Conservation (phyloP, 495 filamentous ascomycete species). For the Ramalina intermedia region DNA sequence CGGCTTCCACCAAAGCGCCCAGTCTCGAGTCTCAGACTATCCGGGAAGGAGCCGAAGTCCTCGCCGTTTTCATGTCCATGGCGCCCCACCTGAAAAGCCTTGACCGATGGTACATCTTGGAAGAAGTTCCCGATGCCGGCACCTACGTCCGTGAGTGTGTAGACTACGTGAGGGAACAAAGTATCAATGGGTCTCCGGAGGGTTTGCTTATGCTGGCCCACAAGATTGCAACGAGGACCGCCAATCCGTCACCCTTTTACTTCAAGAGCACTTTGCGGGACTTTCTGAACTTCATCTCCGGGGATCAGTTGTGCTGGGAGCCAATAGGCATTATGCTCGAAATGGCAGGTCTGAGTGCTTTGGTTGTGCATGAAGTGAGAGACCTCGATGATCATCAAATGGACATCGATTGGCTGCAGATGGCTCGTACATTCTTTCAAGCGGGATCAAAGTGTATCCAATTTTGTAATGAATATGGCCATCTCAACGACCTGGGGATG, state of each 20-base stretch:
- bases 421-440: constrained; percentile 16
- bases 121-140: no score
- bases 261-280: constrained; percentile 8
- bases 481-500: constrained; percentile 2
- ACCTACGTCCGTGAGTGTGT: background rate
- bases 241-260: background rate
- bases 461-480: background rate
- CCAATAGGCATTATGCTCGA: constrained; percentile 38
- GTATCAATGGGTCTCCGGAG: background rate
- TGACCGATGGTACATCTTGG: background rate
- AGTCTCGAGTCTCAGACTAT: background rate
- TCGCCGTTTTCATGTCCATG: background rate
- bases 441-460: constrained; percentile 11
- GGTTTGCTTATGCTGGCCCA: background rate
- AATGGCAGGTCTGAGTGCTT: constrained; percentile 26
- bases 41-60: background rate
- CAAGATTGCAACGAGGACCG: background rate
- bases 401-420: constrained; percentile 6
- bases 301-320: constrained; percentile 44
- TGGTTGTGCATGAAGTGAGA: constrained; percentile 23
- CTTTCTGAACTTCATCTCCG: constrained; percentile 31
- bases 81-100: background rate
- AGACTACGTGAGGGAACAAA: background rate
- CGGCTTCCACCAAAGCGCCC: background rate
- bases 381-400: constrained; percentile 21